Percentiles rank a stretch among this genome's conserved stretches.
Evolutionary conservation across 2,329 filamentous ascomycete species (phyloP).

Genomic region (Colletotrichum sp.): DNA sequence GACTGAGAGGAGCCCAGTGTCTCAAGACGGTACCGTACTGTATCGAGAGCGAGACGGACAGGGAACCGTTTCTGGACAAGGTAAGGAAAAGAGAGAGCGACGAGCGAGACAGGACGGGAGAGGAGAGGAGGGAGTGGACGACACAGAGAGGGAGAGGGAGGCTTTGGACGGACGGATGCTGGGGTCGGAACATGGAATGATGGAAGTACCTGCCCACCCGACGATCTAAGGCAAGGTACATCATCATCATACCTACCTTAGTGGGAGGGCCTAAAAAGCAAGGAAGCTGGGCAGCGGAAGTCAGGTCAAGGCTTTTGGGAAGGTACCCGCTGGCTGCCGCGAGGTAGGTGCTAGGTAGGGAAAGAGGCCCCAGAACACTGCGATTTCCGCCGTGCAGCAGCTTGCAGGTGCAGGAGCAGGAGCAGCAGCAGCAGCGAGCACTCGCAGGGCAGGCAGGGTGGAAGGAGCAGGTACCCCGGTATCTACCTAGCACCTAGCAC

Average conservation of each 20-base stretch:
- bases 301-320: neutral
- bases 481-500: neutral
- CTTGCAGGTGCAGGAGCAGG: neutral
- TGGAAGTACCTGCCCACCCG: neutral
- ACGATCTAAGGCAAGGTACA: neutral
- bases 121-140: neutral
- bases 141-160: neutral
- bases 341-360: neutral
- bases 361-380: neutral
- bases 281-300: neutral
- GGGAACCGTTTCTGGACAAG: constrained; percentile 1
- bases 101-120: neutral
- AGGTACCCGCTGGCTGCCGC: neutral
- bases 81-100: neutral
- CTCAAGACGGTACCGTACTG: neutral
- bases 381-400: neutral
- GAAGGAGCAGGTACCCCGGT: neutral
- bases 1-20: neutral
- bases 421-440: neutral
- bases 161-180: neutral
- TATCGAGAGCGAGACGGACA: neutral
- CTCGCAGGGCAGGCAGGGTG: neutral
- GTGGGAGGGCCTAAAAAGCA: neutral
- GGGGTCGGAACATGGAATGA: neutral
- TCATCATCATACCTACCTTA: neutral